Conservation (phyloP, 176 grass and related monocot species). For the Avena eriantha region DNA sequence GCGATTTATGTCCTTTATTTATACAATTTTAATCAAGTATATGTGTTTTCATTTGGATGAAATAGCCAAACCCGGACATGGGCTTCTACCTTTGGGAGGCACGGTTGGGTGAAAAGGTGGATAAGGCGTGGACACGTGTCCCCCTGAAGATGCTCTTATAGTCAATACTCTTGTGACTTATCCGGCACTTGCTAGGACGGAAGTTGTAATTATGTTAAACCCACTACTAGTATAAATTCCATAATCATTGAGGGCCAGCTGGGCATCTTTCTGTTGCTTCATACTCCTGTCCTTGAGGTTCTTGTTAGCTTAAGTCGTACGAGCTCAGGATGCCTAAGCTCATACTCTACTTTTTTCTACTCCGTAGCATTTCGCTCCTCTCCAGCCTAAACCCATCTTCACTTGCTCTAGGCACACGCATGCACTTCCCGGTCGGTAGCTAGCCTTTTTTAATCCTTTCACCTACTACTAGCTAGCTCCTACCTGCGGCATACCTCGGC, state of each 20-base stretch:
- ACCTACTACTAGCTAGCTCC: background rate
- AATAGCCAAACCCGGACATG: too few relatives aligned
- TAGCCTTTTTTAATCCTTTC: background rate
- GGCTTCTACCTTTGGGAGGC: too few relatives aligned
- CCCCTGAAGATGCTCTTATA: too few relatives aligned
- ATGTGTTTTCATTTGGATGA: too few relatives aligned
- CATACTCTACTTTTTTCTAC: background rate
- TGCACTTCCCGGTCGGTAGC: background rate
- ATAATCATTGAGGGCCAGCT: background rate
- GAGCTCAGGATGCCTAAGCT: background rate
- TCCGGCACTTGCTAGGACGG: background rate
- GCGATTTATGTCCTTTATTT: too few relatives aligned
- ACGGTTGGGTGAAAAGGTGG: too few relatives aligned
- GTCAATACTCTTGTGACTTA: background rate
- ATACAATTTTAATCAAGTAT: too few relatives aligned
- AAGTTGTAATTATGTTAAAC: background rate
- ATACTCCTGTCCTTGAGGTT: background rate
- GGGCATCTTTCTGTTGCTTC: slow-evolving; percentile 13
- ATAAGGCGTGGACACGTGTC: too few relatives aligned
- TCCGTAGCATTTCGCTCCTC: slow-evolving; percentile 11
- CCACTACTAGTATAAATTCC: background rate
- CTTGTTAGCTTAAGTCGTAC: slow-evolving; percentile 6
- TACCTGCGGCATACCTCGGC: background rate
- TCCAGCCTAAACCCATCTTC: background rate
- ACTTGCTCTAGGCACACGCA: background rate